Evolutionary conservation across 106 monocot species (phyloP).

Genomic region (Platanthera guangdongensis): DNA sequence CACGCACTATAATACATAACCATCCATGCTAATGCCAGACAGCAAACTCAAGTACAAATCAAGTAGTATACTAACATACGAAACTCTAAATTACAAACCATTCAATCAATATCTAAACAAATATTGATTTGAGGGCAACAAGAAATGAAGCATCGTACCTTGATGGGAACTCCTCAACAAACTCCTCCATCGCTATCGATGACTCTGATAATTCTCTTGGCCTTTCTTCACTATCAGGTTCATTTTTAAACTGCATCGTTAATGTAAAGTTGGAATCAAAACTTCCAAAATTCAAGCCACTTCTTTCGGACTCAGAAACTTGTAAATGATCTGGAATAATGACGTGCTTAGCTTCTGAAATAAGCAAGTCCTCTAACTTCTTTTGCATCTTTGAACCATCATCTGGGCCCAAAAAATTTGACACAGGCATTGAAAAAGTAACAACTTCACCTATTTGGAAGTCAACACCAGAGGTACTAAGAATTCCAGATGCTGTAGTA

Average conservation of each 20-base stretch:
- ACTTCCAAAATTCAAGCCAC: constrained; percentile 89
- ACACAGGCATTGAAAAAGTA: constrained; percentile 5
- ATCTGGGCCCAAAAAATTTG: constrained; percentile 11
- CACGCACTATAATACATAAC: no score
- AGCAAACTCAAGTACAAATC: neutral
- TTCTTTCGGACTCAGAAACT: constrained; percentile 78
- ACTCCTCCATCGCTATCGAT: constrained; percentile 29
- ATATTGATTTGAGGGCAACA: neutral
- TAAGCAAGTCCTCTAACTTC: constrained; percentile 36
- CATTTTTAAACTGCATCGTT: constrained; percentile 17
- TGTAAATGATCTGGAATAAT: constrained; percentile 84
- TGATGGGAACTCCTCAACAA: constrained; percentile 31
- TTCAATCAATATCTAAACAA: neutral
- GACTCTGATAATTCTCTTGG: constrained; percentile 26
- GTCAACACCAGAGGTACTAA: constrained; percentile 15
- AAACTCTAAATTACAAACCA: neutral
- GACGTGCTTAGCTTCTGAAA: constrained; percentile 59
- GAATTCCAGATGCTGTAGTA: constrained; percentile 21
- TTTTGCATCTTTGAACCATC: constrained; percentile 32
- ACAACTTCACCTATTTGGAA: constrained; percentile 15
- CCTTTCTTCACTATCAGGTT: constrained; percentile 25
- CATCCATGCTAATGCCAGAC: neutral
- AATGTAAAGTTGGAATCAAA: constrained; percentile 55
- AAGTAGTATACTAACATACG: neutral
- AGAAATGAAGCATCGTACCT: constrained; percentile 20